These are phyloP conservation scores for Arabis hirsuta DNA, from an alignment of 345 rosid species.

Conservation along the genomic window DNA sequence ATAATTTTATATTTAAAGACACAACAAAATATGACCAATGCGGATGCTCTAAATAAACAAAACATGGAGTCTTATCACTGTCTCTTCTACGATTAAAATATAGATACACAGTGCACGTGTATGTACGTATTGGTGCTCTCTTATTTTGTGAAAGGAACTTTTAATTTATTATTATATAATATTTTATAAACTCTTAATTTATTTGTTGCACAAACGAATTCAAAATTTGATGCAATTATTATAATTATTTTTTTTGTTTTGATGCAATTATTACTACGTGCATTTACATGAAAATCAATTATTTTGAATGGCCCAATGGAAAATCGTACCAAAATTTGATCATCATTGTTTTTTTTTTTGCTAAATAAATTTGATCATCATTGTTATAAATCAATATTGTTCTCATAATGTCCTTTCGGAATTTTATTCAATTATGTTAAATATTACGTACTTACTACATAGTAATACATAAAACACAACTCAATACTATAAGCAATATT, in stretches of 20 bases:
- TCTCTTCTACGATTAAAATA: background rate
- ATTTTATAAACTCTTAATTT: no score
- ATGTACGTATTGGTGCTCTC: slow-evolving; percentile 8
- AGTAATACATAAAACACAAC: background rate
- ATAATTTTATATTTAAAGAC: no score
- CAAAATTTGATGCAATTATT: slow-evolving; percentile 18
- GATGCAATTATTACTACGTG: slow-evolving; percentile 21
- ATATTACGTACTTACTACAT: no score
- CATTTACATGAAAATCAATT: slow-evolving; percentile 3
- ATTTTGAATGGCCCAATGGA: background rate
- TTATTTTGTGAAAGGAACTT: slow-evolving; percentile 5
- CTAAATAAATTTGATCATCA: background rate
- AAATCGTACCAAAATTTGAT: background rate
- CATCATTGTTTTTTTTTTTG: background rate
- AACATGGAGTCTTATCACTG: slow-evolving; percentile 19
- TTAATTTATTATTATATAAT: no score
- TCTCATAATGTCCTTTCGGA: background rate
- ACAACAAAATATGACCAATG: no score
- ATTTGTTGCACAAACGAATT: background rate
- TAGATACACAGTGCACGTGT: background rate
- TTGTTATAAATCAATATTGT: background rate
- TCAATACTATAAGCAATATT: background rate
- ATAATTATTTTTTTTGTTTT: no score
- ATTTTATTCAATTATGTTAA: background rate
- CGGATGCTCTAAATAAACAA: no score